A percentile compares a stretch with the other conserved stretches of the same genome.
Conservation (phyloP, 2,329 filamentous ascomycete genomes). For the Orbilia oligospora region DNA sequence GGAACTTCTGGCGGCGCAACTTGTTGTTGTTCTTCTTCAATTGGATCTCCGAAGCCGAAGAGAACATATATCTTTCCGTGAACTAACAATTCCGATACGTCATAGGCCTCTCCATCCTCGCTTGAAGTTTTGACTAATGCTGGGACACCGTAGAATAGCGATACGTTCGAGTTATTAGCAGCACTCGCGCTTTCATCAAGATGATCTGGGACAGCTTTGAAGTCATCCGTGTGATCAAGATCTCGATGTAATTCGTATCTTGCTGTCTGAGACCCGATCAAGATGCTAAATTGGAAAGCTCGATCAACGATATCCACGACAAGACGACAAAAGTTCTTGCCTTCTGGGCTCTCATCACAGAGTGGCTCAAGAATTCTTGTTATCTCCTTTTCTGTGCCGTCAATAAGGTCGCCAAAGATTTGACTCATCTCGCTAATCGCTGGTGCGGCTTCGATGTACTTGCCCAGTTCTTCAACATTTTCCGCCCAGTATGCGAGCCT, state of each 20-base stretch:
- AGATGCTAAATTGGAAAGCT: constrained; percentile 48
- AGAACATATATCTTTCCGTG: constrained; percentile 50
- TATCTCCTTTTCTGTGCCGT: constrained; percentile 30
- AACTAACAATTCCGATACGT: constrained; percentile 24
- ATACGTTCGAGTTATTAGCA: constrained; percentile 13
- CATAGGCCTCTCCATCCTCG: constrained; percentile 50
- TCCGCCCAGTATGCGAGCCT: constrained; percentile 50
- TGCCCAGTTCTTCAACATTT: constrained; percentile 29
- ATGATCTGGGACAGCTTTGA: constrained; percentile 39
- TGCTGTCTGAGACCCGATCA: constrained; percentile 48
- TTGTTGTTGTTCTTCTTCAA: constrained; percentile 13
- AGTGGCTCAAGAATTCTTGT: constrained; percentile 37
- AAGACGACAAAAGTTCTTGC: constrained; percentile 22
- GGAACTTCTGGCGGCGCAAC: not conserved
- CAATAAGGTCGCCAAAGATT: constrained; percentile 22
- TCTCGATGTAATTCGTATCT: constrained; percentile 41
- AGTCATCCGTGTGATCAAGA: constrained; percentile 24
- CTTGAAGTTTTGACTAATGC: constrained; percentile 45
- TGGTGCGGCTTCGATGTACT: constrained; percentile 28
- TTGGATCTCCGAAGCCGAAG: constrained; percentile 21
- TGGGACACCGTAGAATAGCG: constrained; percentile 45
- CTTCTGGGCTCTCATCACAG: constrained; percentile 42
- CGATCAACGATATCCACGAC: constrained; percentile 49
- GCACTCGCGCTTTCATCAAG: constrained; percentile 25
- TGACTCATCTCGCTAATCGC: constrained; percentile 22